Evolutionary conservation across 495 filamentous ascomycete species (phyloP).

Genomic region (Lentithecium fluviatile): DNA sequence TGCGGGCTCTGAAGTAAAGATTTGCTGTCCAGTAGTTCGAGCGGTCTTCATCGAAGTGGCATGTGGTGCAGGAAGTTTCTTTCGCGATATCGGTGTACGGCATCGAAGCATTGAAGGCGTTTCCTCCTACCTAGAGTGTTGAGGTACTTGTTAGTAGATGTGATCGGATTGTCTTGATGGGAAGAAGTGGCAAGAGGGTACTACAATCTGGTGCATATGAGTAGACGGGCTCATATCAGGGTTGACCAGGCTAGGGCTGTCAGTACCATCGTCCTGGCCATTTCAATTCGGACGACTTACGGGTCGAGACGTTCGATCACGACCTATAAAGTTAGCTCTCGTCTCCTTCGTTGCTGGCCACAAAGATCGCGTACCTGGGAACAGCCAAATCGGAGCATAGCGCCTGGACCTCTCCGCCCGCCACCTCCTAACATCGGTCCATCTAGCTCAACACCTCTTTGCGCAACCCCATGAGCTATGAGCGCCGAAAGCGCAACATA

Average conservation of each 20-base stretch:
- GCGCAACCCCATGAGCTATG: not conserved
- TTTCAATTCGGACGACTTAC: not conserved
- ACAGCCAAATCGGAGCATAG: not conserved
- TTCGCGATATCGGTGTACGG: constrained; percentile 20
- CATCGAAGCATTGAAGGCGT: constrained; percentile 24
- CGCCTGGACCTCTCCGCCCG: not conserved
- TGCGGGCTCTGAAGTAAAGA: constrained; percentile 28
- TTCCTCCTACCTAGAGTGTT: constrained; percentile 3
- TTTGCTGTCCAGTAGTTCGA: constrained; percentile 29
- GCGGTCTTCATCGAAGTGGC: constrained; percentile 27
- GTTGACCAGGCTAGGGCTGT: constrained; percentile 24
- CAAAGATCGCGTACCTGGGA: not conserved
- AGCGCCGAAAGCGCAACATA: not conserved
- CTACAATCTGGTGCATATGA: constrained; percentile 28
- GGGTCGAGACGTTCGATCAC: constrained; percentile 30
- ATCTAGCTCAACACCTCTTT: not conserved
- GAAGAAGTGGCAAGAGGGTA: not conserved
- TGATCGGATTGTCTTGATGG: not conserved
- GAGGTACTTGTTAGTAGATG: not conserved
- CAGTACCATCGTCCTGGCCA: not conserved
- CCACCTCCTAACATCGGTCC: not conserved
- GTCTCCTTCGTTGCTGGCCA: too few species aligned
- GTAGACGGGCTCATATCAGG: constrained; percentile 23
- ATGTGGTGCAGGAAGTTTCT: constrained; percentile 21
- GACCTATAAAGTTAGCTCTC: not conserved